Evolutionary conservation across 352 stramenopile genomes (phyloP), one percentile per base, ranked within the genome.

Genomic region (Vaucheria bursata): DNA sequence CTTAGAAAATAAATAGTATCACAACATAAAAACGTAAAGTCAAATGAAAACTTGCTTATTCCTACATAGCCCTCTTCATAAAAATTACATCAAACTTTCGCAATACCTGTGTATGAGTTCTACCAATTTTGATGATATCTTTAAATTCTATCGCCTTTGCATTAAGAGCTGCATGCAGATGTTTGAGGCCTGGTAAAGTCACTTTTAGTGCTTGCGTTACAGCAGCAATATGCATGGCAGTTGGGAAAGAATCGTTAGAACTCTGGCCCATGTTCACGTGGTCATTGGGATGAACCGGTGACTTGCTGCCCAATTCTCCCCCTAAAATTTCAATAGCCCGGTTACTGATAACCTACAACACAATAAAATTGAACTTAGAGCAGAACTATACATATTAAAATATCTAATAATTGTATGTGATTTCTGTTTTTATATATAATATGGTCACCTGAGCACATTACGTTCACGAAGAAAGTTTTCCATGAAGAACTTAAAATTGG

Each of bases 211-310:
- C 76, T 70, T 81, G 69, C 6, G 31, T 8, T 8, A 94, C 91
- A 18, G 88, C 87, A 0, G 91, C 90, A 86, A 98, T 97, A 85
- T 98, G 93, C 93, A 98, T 98, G 37, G 93, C 94, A 18, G 93
- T 98, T 0, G 94, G 94, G 83, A 97, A 98, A 65, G 91, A 96
- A 53, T 98, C 94, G 84, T 98, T 98, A 33, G 87, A 94, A 49
- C 89, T 96, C 84, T 98, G 94, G 71, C 93, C 92, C 89, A 96
- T 97, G 86, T 98, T 98, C 31, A 96, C 91, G 80, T 98, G 91
- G 87, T 98, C 94, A 86, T 98, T 98, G 29, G 94, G 93, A 86
- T 98, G 93, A n/a, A 98, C 91, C 2, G 89, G 92, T 12, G 78
- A 83, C 73, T 95, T 95, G 49, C 67, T 87, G 52, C 90, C 90